A percentile compares a stretch with the other conserved stretches of the same genome.
Evolutionary conservation across 139 green algal species (phyloP).

Genomic region (Spirogloea muscicola): DNA sequence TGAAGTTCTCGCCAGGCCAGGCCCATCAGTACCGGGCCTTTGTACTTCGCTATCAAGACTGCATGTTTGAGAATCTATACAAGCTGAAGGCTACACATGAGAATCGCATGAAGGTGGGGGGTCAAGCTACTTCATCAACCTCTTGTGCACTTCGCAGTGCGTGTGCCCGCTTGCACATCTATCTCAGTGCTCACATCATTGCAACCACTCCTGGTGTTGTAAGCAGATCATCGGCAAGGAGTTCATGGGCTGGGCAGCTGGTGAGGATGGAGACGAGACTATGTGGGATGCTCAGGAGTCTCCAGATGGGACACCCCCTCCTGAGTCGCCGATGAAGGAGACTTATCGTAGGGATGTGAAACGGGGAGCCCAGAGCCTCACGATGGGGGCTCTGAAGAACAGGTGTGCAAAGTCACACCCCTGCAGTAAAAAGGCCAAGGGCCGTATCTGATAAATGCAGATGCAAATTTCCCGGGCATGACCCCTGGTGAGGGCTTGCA

Average conservation of each 20-base stretch:
- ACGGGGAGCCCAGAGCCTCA: slow-evolving; percentile 32
- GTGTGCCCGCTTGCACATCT: too few species aligned
- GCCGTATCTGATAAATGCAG: too few species aligned
- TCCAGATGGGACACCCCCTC: not conserved
- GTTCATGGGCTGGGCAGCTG: slow-evolving; percentile 50
- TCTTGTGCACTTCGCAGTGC: too few species aligned
- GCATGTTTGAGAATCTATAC: slow-evolving; percentile 82
- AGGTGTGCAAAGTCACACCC: slow-evolving; percentile 26
- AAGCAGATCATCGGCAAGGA: slow-evolving; percentile 55
- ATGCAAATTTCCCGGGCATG: too few species aligned
- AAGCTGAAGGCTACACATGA: slow-evolving; percentile 57
- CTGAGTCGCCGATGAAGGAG: slow-evolving; percentile 40
- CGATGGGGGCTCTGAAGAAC: slow-evolving; percentile 42
- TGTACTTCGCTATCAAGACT: slow-evolving; percentile 48
- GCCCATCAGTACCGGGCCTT: slow-evolving; percentile 21
- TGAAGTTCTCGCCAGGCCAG: slow-evolving; percentile 14
- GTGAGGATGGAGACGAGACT: slow-evolving; percentile 42
- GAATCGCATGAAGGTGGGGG: slow-evolving; percentile 54
- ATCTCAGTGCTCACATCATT: too few species aligned
- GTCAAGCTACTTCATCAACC: too few species aligned
- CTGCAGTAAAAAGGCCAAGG: not conserved
- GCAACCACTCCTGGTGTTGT: too few species aligned
- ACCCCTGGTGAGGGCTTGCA: slow-evolving; percentile 36
- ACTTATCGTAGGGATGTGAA: slow-evolving; percentile 48
- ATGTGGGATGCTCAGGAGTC: slow-evolving; percentile 44